These are phyloP conservation scores for Gossypium bickii DNA, from an alignment of 345 rosid genomes.

Conservation along the genomic window DNA sequence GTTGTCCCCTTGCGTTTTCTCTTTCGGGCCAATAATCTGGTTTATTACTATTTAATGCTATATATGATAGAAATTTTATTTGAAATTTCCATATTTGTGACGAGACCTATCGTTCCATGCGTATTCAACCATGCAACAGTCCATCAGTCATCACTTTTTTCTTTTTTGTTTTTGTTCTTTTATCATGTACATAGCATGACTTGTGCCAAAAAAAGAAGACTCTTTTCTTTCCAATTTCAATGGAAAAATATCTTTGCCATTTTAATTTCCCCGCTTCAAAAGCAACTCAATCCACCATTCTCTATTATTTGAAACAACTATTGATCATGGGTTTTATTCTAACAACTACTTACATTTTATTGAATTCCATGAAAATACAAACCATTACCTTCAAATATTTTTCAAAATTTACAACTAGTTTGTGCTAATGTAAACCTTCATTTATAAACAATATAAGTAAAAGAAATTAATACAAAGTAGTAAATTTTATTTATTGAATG, in stretches of 20 bases:
- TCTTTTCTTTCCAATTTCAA: neutral
- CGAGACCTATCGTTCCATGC: constrained; percentile 17
- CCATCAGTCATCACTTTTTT: neutral
- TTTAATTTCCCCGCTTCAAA: neutral
- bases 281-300: neutral
- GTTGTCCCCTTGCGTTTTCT: neutral
- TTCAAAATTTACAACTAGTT: no score
- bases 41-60: neutral
- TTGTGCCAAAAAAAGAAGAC: neutral
- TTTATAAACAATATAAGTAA: neutral
- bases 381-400: no score
- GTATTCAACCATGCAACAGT: constrained; percentile 26
- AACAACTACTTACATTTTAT: no score
- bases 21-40: neutral
- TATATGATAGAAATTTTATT: neutral
- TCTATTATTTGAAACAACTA: no score
- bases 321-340: no score
- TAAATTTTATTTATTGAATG: neutral
- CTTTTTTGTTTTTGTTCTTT: neutral
- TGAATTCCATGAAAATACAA: no score
- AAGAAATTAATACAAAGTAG: neutral
- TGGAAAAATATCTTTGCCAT: neutral
- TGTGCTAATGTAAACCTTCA: no score
- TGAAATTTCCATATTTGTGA: neutral
- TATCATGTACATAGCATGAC: constrained; percentile 21